Base-by-base conservation (phyloP, 306 rosid species). In the Cicer yamashitae region DNA sequence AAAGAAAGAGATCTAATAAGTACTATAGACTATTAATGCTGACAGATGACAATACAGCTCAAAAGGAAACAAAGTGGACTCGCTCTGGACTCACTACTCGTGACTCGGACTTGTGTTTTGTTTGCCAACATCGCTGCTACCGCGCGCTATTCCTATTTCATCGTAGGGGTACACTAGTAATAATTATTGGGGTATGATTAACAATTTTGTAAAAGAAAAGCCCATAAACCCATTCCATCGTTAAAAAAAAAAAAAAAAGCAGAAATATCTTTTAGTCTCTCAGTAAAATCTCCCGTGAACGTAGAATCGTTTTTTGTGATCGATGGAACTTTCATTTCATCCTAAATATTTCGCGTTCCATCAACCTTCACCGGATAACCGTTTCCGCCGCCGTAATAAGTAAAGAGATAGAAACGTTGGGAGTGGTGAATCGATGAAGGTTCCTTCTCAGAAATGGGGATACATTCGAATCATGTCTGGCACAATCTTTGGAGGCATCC, bases 381-480 rank as follows among this genome's bases (percentile, higher is more conserved):
- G 4, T 6, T 50, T 6, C 20, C 56, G 56, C 18, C 56, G 56
- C 56, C 18, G 30, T 2, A 22, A 2, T 22, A 30, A 30, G 37
- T 30, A 3, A 30, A 30, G 6, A 30, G 37, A 30, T 30, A 45
- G 61, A 20, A 13, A 60, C 39, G 22, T 3, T 6, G 17, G 17
- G 38, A 43, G 15, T 14, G 8, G 15, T 63, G 52, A 53, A 82
- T 76, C 34, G 12, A 77, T 81, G 85, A 70, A 44, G 39, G 14
- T 53, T 30, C 67, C 77, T 59, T 84, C 96, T 13, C 85, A 83
- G 64, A 82, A 65, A 71, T 92, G 96, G 98, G 96, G 81, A n/a
- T 92, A 87, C 59, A 56, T 87, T 66, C 81, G 96, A 78, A 90
- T 93, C 85, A 87, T 90, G 67, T 13, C 82, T 54, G 98, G 98